A percentile compares a stretch with the other conserved stretches of the same genome.
Evolutionary conservation across 75 land plant genomes (phyloP).

Genomic region (Chamaecyparis obtusa): DNA sequence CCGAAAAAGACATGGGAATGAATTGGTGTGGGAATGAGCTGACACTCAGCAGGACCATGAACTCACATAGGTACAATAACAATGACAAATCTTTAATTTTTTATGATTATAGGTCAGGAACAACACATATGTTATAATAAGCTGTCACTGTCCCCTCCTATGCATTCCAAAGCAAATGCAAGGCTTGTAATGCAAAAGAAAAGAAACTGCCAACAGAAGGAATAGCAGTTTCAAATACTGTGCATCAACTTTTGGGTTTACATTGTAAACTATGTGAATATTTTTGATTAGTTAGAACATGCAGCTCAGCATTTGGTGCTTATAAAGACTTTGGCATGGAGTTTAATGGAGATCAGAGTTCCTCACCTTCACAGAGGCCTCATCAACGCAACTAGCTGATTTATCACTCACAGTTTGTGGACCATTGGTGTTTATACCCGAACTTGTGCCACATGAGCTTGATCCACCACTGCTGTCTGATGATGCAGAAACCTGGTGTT

Average conservation of each 20-base stretch:
- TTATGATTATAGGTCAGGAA: neutral
- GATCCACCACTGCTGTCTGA: constrained; percentile 8
- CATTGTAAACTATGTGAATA: neutral
- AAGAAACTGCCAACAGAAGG: neutral
- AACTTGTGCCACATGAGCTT: constrained; percentile 39
- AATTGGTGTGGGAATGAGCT: too few relatives aligned
- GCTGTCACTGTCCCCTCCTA: neutral
- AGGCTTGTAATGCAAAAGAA: neutral
- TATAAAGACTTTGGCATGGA: neutral
- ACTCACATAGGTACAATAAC: too few relatives aligned
- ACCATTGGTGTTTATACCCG: constrained; percentile 22
- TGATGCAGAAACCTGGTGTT: constrained; percentile 6
- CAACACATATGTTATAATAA: too few relatives aligned
- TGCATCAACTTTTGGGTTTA: neutral
- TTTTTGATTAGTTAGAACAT: neutral
- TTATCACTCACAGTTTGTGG: constrained; percentile 9
- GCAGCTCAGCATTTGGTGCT: neutral
- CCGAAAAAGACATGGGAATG: too few relatives aligned
- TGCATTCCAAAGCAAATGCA: neutral
- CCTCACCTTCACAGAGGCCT: constrained; percentile 10
- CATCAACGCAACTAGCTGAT: constrained; percentile 2
- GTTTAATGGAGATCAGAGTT: neutral
- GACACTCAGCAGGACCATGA: too few relatives aligned
- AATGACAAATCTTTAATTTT: too few relatives aligned
- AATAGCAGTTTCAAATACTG: neutral